Evolutionary conservation across 805 yeast genomes (phyloP).

Genomic region (Yarrowia divulgata): DNA sequence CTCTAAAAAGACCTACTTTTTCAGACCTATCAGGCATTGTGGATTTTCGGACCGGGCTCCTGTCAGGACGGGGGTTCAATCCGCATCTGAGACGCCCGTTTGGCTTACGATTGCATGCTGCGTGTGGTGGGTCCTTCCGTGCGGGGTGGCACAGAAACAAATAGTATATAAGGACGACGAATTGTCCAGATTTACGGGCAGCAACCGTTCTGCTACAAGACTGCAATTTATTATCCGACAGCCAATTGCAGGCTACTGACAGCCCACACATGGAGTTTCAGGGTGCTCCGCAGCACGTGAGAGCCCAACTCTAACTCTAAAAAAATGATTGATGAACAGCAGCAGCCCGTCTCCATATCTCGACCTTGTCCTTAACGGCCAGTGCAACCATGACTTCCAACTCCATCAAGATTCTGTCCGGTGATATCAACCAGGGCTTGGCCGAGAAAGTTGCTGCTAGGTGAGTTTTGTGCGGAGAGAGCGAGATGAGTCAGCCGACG

Average conservation of each 20-base stretch:
- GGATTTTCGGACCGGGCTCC: neutral
- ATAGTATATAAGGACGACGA: neutral
- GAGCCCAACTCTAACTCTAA: conserved; percentile 32
- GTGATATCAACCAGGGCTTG: conserved; percentile 71
- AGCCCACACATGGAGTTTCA: conserved; percentile 3
- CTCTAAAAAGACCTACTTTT: neutral
- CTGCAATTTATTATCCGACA: neutral
- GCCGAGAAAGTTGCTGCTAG: conserved; percentile 75
- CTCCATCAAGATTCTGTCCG: conserved; percentile 66
- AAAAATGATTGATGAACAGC: conserved; percentile 33
- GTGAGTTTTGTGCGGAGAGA: conserved; percentile 25
- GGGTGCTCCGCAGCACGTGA: conserved; percentile 22
- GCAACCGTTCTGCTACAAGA: neutral
- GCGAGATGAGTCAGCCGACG: conserved; percentile 1
- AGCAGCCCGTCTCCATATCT: conserved; percentile 19
- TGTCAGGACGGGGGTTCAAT: conserved; percentile 27
- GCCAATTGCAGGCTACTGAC: conserved; percentile 4
- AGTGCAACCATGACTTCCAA: conserved; percentile 52
- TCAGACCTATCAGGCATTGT: conserved; percentile 17
- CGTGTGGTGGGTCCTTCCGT: conserved; percentile 1
- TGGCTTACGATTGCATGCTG: conserved; percentile 33
- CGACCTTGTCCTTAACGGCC: conserved; percentile 36
- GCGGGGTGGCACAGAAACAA: neutral
- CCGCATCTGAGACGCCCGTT: conserved; percentile 37
- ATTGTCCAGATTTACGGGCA: too few species aligned